Conservation (phyloP, 2,329 filamentous ascomycete species). For the Fonsecaea erecta region DNA sequence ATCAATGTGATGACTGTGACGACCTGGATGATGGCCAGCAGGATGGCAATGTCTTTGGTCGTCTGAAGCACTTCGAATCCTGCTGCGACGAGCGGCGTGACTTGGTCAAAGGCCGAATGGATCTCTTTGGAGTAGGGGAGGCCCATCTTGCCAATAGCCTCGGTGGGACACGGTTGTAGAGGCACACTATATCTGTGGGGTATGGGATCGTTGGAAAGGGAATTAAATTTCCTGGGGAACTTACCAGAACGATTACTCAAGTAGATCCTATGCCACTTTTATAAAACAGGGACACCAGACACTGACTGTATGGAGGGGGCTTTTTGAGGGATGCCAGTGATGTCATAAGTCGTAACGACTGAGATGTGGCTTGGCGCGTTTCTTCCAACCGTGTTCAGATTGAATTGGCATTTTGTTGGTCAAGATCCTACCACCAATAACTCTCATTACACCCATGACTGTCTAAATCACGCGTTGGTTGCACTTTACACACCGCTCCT, state of each 20-base stretch:
- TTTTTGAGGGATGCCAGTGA: neutral
- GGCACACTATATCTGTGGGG: neutral
- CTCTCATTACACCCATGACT: neutral
- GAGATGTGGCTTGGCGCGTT: neutral
- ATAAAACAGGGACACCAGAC: neutral
- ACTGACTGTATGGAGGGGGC: neutral
- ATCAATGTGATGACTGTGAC: constrained; percentile 50
- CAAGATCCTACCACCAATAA: neutral
- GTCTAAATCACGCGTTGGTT: neutral
- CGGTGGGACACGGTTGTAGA: neutral
- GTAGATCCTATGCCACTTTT: neutral
- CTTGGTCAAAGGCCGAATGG: constrained; percentile 58
- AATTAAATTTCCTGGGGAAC: neutral
- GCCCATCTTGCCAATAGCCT: constrained; percentile 47
- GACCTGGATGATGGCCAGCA: constrained; percentile 55
- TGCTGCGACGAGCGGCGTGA: constrained; percentile 57
- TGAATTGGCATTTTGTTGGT: neutral
- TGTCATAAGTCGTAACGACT: neutral
- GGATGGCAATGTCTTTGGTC: constrained; percentile 55
- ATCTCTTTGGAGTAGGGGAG: constrained; percentile 60
- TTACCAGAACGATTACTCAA: neutral
- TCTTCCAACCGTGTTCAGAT: constrained; percentile 19
- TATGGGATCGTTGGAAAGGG: neutral
- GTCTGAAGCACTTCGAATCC: constrained; percentile 57
- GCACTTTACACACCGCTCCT: neutral